These are phyloP conservation scores for Amphibolis antarctica DNA, from an alignment of 106 monocot genomes.

Conservation along the genomic window DNA sequence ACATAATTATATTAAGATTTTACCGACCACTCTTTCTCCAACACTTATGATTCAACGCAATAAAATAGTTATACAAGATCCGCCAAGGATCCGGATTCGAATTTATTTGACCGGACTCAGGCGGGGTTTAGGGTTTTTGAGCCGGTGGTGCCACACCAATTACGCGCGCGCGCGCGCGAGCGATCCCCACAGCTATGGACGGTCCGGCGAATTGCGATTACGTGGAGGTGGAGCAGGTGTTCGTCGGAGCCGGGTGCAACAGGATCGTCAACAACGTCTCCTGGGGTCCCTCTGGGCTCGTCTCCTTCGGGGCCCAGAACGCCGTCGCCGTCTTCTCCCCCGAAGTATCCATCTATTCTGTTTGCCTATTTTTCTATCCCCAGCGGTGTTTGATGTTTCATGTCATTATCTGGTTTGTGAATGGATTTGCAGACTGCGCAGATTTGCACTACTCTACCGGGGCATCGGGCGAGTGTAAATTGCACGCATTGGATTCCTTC, in stretches of 20 bases:
- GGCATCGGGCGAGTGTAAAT: constrained; percentile 77
- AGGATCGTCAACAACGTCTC: constrained; percentile 92
- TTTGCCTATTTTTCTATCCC: neutral
- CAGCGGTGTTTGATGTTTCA: neutral
- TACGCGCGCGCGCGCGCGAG: no score
- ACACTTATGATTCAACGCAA: no score
- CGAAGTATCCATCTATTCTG: constrained; percentile 22
- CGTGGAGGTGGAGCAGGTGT: constrained; percentile 42
- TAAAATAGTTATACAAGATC: no score
- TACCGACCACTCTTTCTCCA: no score
- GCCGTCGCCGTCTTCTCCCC: constrained; percentile 85
- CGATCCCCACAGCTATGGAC: constrained; percentile 1
- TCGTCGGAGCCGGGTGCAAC: constrained; percentile 89
- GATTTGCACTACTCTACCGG: constrained; percentile 77
- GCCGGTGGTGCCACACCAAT: no score
- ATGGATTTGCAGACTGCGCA: constrained; percentile 53
- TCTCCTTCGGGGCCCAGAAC: constrained; percentile 87
- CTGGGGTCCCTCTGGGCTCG: constrained; percentile 75
- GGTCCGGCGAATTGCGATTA: constrained; percentile 3
- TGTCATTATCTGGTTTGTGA: no score
- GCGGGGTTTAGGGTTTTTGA: constrained; percentile 10
- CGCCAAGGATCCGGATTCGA: no score
- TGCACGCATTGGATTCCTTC: constrained; percentile 84
- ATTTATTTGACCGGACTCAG: no score
- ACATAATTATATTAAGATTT: no score